phyloP scores from a whole-genome alignment of 2,329 filamentous ascomycete genomes.

The Knufia fluminis region DNA sequence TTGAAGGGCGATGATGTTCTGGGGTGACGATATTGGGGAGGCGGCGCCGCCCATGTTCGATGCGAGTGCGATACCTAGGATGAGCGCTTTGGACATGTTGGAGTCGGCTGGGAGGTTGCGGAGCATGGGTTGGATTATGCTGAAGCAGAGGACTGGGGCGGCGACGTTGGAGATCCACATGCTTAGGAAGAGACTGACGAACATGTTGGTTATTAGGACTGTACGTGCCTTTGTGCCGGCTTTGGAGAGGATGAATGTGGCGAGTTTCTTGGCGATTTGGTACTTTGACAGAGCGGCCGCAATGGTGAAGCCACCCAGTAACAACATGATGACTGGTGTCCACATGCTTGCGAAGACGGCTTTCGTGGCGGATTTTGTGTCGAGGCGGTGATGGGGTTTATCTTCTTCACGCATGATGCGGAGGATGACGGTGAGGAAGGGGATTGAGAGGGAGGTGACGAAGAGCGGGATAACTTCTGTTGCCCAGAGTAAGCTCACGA shows the following conservation, averaged over 20 bases:
- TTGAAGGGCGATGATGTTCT: slow-evolving; percentile 92
- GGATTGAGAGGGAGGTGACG: slow-evolving; percentile 87
- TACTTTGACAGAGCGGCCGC: slow-evolving; percentile 94
- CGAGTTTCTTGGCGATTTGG: slow-evolving; percentile 94
- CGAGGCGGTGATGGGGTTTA: slow-evolving; percentile 59
- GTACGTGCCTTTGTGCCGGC: slow-evolving; percentile 83
- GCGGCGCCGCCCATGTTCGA: slow-evolving; percentile 96
- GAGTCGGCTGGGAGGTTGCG: slow-evolving; percentile 86
- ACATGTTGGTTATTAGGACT: slow-evolving; percentile 95
- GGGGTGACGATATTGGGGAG: slow-evolving; percentile 91
- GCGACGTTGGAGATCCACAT: slow-evolving; percentile 99
- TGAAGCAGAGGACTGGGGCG: slow-evolving; percentile 91
- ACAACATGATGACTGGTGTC: slow-evolving; percentile 97
- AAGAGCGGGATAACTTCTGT: slow-evolving; percentile 97
- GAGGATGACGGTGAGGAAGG: slow-evolving; percentile 82
- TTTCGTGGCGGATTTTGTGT: slow-evolving; percentile 68
- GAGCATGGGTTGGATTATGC: slow-evolving; percentile 93
- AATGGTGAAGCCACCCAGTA: slow-evolving; percentile 91
- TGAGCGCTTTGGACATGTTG: slow-evolving; percentile 86
- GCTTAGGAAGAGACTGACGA: slow-evolving; percentile 91
- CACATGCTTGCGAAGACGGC: slow-evolving; percentile 95
- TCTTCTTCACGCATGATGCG: slow-evolving; percentile 72
- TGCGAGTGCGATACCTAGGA: slow-evolving; percentile 87
- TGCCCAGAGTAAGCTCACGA: slow-evolving; percentile 91
- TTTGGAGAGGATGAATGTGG: slow-evolving; percentile 91